Percentiles rank a stretch among this genome's conserved stretches.
phyloP scores from a whole-genome alignment of 2,329 filamentous ascomycete genomes.

The Trichoderma sp. region DNA sequence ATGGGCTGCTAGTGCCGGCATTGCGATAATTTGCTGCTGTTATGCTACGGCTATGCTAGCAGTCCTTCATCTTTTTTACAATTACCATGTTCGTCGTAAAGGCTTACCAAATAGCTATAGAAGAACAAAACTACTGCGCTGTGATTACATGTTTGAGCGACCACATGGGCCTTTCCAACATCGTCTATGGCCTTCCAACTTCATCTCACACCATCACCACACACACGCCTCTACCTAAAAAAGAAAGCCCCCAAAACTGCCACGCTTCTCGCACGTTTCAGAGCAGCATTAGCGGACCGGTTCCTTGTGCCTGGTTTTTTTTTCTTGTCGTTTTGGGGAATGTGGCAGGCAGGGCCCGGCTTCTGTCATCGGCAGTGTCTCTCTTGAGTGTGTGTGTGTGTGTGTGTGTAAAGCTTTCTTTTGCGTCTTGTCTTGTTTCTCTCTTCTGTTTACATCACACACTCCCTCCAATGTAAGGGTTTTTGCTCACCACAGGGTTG shows the following conservation, averaged over 20 bases:
- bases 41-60: neutral
- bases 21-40: neutral
- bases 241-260: constrained; percentile 6
- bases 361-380: constrained; percentile 8
- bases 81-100: neutral
- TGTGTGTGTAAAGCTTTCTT: neutral
- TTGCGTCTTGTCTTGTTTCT: neutral
- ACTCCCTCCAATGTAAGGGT: neutral
- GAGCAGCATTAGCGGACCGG: constrained; percentile 24
- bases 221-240: neutral
- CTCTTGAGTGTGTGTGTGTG: neutral
- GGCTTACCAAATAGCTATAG: neutral
- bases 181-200: neutral
- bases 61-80: neutral
- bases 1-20: neutral
- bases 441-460: neutral
- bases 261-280: constrained; percentile 30
- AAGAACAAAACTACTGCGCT: neutral
- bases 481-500: neutral
- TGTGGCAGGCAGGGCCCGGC: constrained; percentile 3
- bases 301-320: constrained; percentile 10
- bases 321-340: neutral
- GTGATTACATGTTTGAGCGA: neutral
- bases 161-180: neutral
- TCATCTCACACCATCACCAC: neutral